Base-by-base conservation (phyloP, 768 basidiomycete species). In the Harrya chromipes region DNA sequence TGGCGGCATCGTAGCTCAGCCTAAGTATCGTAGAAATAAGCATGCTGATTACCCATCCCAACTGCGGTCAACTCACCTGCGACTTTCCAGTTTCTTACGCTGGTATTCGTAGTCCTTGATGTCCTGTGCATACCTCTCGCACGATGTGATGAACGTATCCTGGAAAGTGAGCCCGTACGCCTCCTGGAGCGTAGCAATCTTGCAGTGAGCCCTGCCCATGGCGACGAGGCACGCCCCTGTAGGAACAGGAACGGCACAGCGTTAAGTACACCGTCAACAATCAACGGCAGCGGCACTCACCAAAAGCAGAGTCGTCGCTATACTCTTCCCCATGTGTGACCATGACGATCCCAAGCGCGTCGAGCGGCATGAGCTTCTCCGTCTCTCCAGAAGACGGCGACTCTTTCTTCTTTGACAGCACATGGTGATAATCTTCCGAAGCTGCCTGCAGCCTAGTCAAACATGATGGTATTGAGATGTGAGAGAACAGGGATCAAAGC, bases 301-400 rank as follows among this genome's bases (percentile, higher is more conserved):
- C 88, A 61, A 83, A 90, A 0, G 78, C 74, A 37, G 88, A 90
- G 51, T 88, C 85, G 1, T 81, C 78, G n/a, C 81, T 80, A 61
- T 88, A 84, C 60, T 91, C 82, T 55, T 90, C 87, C 13, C 91
- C 91, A 60, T 91, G 87, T 21, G 78, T 74, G 48, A 91, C 85
- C 91, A 94, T 92, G 40, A 90, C 87, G 46, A 90, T 76, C 1
- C 92, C 92, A 10, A 95, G 73, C 24, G 82, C 80, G 56, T 94
- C 91, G 24, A 90, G 73, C 0, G 87, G 80, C 11, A 90, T 68
- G 31, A 89, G 74, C 64, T 94, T 91, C 52, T 86, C 86, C 6
- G 64, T 52, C 49, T 83, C 81, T 14, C 81, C 81, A 3, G 82
- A 68, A 1, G 76, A 79, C 21, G 78, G 78, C n/a, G 76, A 81